A percentile compares a stretch with the other conserved stretches of the same genome.
Evolutionary conservation across 169 alveolate genomes (phyloP).

Genomic region (Cryptosporidium bovis): DNA sequence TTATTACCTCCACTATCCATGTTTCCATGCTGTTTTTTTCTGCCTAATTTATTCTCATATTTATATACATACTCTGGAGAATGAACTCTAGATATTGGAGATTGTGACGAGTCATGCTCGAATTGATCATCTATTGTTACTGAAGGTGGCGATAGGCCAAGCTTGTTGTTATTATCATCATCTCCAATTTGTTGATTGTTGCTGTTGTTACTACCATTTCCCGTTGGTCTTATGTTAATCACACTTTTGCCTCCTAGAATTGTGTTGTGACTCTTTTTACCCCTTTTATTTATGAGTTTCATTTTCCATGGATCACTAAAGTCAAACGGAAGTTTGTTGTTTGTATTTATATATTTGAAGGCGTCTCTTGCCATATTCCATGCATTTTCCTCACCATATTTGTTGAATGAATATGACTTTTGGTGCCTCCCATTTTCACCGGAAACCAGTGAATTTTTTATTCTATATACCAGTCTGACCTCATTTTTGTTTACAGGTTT

Average conservation of each 20-base stretch:
- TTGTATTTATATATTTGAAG: slow-evolving; percentile 30
- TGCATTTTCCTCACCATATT: slow-evolving; percentile 68
- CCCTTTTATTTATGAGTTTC: slow-evolving; percentile 53
- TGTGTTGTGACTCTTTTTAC: slow-evolving; percentile 12
- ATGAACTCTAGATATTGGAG: slow-evolving; percentile 31
- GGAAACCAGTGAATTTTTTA: slow-evolving; percentile 38
- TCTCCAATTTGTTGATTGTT: not conserved
- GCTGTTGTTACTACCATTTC: not conserved
- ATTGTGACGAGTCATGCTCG: slow-evolving; percentile 14
- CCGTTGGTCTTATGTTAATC: not conserved
- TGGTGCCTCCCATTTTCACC: slow-evolving; percentile 75
- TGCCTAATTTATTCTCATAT: slow-evolving; percentile 5
- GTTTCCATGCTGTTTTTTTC: too few relatives aligned
- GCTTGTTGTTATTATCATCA: not conserved
- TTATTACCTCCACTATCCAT: too few relatives aligned
- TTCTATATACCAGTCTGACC: slow-evolving; percentile 66
- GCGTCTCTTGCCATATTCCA: slow-evolving; percentile 73
- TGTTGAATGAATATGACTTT: slow-evolving; percentile 68
- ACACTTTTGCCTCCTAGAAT: not conserved
- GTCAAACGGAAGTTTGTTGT: slow-evolving; percentile 57
- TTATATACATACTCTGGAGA: slow-evolving; percentile 23
- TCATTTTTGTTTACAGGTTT: slow-evolving; percentile 74
- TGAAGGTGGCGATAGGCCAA: slow-evolving; percentile 9
- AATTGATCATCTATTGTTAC: slow-evolving; percentile 12
- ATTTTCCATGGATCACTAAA: slow-evolving; percentile 70